phyloP scores from a whole-genome alignment of 176 grass and related monocot genomes.

The Aegilops umbellulata region DNA sequence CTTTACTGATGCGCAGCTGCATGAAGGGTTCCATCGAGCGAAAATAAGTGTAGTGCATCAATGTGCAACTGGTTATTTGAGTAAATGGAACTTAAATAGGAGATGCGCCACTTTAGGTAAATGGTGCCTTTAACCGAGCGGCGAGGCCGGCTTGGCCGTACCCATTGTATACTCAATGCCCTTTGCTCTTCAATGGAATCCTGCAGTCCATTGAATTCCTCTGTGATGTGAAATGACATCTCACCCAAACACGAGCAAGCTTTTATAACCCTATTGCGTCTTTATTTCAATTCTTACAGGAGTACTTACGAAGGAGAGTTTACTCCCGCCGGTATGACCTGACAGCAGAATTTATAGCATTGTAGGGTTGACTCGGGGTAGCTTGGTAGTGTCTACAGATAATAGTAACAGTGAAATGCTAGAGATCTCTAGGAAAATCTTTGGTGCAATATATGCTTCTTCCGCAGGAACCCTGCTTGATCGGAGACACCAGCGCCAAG shows the following conservation, averaged over 20 bases:
- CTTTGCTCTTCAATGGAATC: no score
- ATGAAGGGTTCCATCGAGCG: slow-evolving; percentile 34
- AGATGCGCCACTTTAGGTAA: slow-evolving; percentile 38
- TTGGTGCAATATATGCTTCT: neutral
- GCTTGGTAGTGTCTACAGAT: neutral
- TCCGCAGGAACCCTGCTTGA: neutral
- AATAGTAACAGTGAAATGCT: neutral
- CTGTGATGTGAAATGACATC: slow-evolving; percentile 51
- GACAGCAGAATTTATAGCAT: slow-evolving; percentile 26
- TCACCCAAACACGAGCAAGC: slow-evolving; percentile 29
- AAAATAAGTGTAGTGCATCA: slow-evolving; percentile 47
- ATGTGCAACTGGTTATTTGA: slow-evolving; percentile 35
- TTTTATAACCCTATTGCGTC: slow-evolving; percentile 34
- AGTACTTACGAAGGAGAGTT: slow-evolving; percentile 9
- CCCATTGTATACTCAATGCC: slow-evolving; percentile 26
- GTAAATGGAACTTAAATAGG: slow-evolving; percentile 38
- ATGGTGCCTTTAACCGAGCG: slow-evolving; percentile 26
- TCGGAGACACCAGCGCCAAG: neutral
- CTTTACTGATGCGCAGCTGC: slow-evolving; percentile 36
- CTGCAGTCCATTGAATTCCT: slow-evolving; percentile 35
- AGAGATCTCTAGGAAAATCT: neutral
- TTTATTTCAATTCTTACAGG: slow-evolving; percentile 35
- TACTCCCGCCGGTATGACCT: slow-evolving; percentile 31
- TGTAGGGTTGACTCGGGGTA: slow-evolving; percentile 20
- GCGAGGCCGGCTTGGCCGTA: neutral